Conservation (phyloP, 768 basidiomycete genomes). For the Tricholoma hemisulphureum region DNA sequence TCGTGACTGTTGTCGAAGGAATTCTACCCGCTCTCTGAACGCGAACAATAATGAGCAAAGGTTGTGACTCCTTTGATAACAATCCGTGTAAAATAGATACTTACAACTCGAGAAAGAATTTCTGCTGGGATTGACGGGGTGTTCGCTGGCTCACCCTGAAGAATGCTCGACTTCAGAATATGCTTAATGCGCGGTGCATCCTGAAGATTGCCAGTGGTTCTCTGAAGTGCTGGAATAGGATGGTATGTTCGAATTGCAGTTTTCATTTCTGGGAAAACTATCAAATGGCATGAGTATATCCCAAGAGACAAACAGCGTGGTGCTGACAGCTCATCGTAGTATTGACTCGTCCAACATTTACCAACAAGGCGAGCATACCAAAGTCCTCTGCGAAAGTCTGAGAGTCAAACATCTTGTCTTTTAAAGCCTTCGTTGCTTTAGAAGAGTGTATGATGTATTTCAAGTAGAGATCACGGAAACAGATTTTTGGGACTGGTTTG, state of each 20-base stretch:
- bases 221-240: constrained; percentile 70
- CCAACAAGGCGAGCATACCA: constrained; percentile 70
- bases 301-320: constrained; percentile 9
- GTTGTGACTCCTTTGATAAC: constrained; percentile 6
- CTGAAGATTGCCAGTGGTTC: constrained; percentile 67
- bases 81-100: constrained; percentile 21
- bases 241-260: constrained; percentile 77
- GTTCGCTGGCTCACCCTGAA: constrained; percentile 45
- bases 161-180: constrained; percentile 59
- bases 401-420: constrained; percentile 67
- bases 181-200: constrained; percentile 80
- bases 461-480: constrained; percentile 64
- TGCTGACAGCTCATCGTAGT: constrained; percentile 80
- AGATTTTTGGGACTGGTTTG: constrained; percentile 31
- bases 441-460: constrained; percentile 52
- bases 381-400: constrained; percentile 62
- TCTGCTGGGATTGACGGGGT: constrained; percentile 56
- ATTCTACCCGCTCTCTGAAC: constrained; percentile 43
- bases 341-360: constrained; percentile 79
- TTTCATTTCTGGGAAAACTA: constrained; percentile 80
- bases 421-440: constrained; percentile 67
- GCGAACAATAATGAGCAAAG: background rate
- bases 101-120: constrained; percentile 52
- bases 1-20: constrained; percentile 70
- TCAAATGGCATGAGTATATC: constrained; percentile 4